Base-by-base conservation (phyloP, 2,329 filamentous ascomycete genomes). In the Alternaria viburni region DNA sequence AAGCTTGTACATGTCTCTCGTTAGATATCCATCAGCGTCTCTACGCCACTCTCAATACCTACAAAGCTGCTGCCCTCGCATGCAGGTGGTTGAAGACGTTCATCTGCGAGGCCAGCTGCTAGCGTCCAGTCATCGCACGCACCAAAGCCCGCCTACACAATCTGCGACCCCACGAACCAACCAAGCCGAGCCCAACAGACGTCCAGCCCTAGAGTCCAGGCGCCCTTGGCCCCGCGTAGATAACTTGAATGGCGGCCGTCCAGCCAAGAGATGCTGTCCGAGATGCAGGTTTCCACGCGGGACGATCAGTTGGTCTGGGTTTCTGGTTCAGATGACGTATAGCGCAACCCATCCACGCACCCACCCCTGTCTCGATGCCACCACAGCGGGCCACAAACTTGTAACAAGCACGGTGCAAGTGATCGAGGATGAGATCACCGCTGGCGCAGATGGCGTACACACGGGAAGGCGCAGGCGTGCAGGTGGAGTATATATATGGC, bases 391-490 rank as follows among this genome's bases (percentile, higher is more conserved):
- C 65, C 60, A 65, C 60, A 69, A 64, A 61, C 59, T 61, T 64
- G 65, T 57, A 60, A 59, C 43, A 47, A 43, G 50, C 50, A 32
- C 30, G 15, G 54, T 30, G 54, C 32, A 25, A 41, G 50, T 57
- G 57, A 63, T 59, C 19, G 54, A 19, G 19, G 36, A 69, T 71
- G 69, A 71, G 67, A 71, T 71, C 69, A 71, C 65, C 45, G 59
- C 56, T 49, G 49, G 32, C 43, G 50, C 55, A 57, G 30, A 68
- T 67, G 65, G 51, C 59, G 59, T 62, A 51, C 30, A 43, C 30
- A 19, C 30, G 32, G 47, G 59, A 61, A 47, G 47, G 52, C 28
- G 21, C 15, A 41, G 21, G 52, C n/a, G 21, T 54, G n/a, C 6
- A 26, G 23, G 32, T 10, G 55, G 30, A 49, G 49, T 60, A 62